These are phyloP conservation scores for Cucurbita argyrosperma DNA, from an alignment of 306 rosid genomes.

Conservation along the genomic window DNA sequence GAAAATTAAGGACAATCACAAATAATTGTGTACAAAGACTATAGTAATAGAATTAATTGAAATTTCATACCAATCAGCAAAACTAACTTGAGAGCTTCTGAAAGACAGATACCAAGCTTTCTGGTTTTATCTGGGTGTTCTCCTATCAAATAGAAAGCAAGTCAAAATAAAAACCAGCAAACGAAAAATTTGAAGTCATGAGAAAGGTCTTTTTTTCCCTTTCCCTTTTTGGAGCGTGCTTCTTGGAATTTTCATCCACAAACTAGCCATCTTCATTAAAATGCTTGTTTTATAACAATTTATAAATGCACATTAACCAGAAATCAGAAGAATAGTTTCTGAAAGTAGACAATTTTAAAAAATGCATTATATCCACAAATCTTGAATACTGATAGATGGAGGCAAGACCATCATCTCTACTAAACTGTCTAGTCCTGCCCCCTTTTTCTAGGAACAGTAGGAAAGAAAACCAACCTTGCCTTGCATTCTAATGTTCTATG, in stretches of 20 bases:
- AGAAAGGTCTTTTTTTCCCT: background rate
- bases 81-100: conserved; percentile 79
- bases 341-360: background rate
- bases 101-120: conserved; percentile 44
- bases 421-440: background rate
- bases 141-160: conserved; percentile 31
- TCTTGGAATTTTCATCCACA: background rate
- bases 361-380: background rate
- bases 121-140: conserved; percentile 46
- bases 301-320: background rate
- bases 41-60: background rate
- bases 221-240: background rate
- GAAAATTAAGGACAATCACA: background rate
- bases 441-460: background rate
- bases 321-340: background rate
- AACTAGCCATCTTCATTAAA: background rate
- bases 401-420: background rate
- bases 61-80: conserved; percentile 59
- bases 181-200: background rate
- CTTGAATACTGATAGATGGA: background rate
- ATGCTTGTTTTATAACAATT: background rate
- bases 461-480: background rate
- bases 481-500: background rate
- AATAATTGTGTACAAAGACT: background rate
- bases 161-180: background rate